These are phyloP conservation scores for Medicago truncatula DNA, from an alignment of 306 rosid species.

Conservation along the genomic window MtrunA17r5.0-ANR NC_053046.1:34121001-34121500, in stretches of 20 bases:
- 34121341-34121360: slow-evolving; percentile 1
- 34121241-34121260: background rate
- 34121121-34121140: background rate
- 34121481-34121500: slow-evolving; percentile 63
- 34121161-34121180: background rate
- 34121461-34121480: slow-evolving; percentile 46
- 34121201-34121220: background rate
- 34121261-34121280: background rate
- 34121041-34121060: background rate
- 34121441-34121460: background rate
- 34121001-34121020: no score
- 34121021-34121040: background rate
- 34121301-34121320: slow-evolving; percentile 5
- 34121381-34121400: background rate
- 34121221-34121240: background rate
- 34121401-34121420: background rate
- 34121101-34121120: background rate
- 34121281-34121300: no score
- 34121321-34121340: background rate
- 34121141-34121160: background rate
- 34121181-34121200: background rate
- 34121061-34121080: background rate
- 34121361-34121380: background rate
- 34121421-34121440: slow-evolving; percentile 1
- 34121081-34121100: background rate